phyloP scores from a whole-genome alignment of 202 grass and related monocot species.

The Hordeum pubiflorum region DNA sequence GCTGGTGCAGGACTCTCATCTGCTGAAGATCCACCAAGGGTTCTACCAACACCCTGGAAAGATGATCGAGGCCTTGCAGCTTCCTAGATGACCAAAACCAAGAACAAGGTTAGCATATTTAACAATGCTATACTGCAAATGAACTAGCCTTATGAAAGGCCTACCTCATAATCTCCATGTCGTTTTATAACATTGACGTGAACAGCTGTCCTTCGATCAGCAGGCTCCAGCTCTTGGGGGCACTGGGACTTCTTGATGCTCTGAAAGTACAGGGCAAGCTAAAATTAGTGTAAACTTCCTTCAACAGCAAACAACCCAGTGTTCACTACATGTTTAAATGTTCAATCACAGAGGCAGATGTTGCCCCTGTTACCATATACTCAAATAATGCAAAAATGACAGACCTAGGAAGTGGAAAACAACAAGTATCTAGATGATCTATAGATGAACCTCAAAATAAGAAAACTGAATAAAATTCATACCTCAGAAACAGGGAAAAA shows the following conservation, averaged over 20 bases:
- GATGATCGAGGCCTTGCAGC: slow-evolving; percentile 31
- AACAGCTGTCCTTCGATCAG: slow-evolving; percentile 57
- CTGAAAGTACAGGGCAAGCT: slow-evolving; percentile 29
- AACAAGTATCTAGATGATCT: neutral
- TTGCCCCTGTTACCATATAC: neutral
- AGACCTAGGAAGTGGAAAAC: neutral
- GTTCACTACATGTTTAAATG: neutral
- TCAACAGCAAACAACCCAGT: neutral
- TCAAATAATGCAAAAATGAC: neutral
- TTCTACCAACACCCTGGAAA: slow-evolving; percentile 90
- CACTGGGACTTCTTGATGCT: slow-evolving; percentile 77
- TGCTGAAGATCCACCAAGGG: slow-evolving; percentile 55
- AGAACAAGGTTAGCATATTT: neutral
- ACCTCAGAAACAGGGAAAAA: neutral
- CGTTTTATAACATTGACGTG: slow-evolving; percentile 80
- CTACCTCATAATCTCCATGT: slow-evolving; percentile 51
- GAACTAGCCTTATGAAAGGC: neutral
- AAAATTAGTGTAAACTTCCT: neutral
- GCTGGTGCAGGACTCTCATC: slow-evolving; percentile 24
- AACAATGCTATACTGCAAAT: neutral
- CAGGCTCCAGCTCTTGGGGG: slow-evolving; percentile 67
- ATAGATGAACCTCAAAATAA: neutral
- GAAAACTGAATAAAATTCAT: neutral
- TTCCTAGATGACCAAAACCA: slow-evolving; percentile 41
- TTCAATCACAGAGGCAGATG: neutral